phyloP scores from a whole-genome alignment of 2,329 filamentous ascomycete species.

The Botryotinia convoluta region DNA sequence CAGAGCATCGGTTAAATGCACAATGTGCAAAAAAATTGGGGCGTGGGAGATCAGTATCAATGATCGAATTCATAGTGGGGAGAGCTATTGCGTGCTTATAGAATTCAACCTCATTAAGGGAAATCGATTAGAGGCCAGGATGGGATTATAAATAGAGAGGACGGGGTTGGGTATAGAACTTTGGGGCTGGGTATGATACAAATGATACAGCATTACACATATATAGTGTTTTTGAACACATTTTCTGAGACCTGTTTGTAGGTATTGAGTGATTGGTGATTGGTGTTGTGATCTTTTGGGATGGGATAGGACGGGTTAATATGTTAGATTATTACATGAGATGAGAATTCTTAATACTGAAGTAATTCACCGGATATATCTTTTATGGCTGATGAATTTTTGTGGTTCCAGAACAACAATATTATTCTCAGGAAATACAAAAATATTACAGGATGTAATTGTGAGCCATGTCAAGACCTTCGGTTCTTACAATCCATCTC shows the following conservation, averaged over 20 bases:
- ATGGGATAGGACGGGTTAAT: background rate
- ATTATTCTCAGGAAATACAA: background rate
- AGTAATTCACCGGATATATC: accelerated
- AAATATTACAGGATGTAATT: background rate
- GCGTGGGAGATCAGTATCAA: background rate
- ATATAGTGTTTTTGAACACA: background rate
- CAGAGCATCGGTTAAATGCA: background rate
- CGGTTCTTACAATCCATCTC: too few species aligned
- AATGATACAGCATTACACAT: background rate
- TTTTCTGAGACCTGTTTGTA: background rate
- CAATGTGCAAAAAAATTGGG: background rate
- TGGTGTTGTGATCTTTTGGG: background rate
- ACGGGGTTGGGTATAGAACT: background rate
- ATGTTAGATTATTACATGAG: background rate
- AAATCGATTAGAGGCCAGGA: background rate
- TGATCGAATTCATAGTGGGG: background rate
- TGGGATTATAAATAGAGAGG: background rate
- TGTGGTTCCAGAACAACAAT: accelerated
- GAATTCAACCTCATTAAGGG: too few species aligned
- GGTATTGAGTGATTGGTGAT: background rate
- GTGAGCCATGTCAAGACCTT: accelerated
- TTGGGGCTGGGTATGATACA: background rate
- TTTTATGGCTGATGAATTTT: background rate
- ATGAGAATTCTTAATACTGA: background rate
- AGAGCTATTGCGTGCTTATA: background rate